Evolutionary conservation across 2,329 filamentous ascomycete species (phyloP).

Genomic region (Samsoniella hepiali): DNA sequence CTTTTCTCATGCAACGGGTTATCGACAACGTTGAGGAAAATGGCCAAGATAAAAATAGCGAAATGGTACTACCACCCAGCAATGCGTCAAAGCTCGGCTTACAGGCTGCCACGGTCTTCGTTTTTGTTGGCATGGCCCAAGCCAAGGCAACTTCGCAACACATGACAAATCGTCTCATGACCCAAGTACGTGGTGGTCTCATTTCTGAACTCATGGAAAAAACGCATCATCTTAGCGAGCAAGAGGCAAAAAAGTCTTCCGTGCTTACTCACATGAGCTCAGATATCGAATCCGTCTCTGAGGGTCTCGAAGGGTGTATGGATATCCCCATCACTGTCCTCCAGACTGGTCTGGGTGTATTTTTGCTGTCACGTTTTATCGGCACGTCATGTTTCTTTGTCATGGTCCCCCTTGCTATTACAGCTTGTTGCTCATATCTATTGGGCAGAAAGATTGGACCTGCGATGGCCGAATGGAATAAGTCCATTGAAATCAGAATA

Average conservation of each 20-base stretch:
- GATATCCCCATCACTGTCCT: not conserved
- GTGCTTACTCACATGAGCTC: conserved; percentile 16
- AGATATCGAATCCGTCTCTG: conserved; percentile 1
- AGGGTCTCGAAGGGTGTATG: not conserved
- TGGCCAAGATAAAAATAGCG: no score
- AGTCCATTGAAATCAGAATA: not conserved
- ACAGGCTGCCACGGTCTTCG: not conserved
- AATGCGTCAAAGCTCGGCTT: no score
- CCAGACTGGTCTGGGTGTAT: not conserved
- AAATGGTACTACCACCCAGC: no score
- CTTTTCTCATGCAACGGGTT: not conserved
- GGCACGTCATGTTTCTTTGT: conserved; percentile 1
- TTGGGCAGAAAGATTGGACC: not conserved
- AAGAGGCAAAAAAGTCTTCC: conserved; percentile 27
- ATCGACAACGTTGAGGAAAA: not conserved
- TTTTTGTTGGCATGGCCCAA: not conserved
- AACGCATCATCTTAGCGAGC: conserved; percentile 32
- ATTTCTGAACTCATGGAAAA: conserved; percentile 47
- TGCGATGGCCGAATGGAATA: not conserved
- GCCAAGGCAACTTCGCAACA: not conserved
- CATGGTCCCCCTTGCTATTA: not conserved
- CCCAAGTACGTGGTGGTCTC: conserved; percentile 30
- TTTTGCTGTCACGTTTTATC: conserved; percentile 3
- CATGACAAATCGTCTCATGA: conserved; percentile 25
- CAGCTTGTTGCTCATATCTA: not conserved